Evolutionary conservation across 176 grass and related monocot species (phyloP), one percentile per base, ranked within the genome.

Genomic region (Eremochloa ophiuroides): DNA sequence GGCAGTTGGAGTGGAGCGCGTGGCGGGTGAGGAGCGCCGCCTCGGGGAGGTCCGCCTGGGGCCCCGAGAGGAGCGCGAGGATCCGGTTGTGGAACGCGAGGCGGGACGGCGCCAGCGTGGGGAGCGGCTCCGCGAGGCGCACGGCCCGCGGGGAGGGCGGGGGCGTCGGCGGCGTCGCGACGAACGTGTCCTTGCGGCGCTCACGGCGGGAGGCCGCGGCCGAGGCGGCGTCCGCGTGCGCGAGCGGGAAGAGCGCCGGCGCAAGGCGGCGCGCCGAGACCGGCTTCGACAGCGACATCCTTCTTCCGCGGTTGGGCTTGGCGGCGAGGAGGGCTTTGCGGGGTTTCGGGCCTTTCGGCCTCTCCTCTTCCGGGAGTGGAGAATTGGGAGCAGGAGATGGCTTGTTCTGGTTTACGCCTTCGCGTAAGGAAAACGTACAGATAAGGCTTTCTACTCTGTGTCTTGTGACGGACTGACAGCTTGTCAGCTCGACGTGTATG

Each of bases 1-100:
- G 91, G 87, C 76, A 97, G 85, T 97, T 97, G 82, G 94, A 97
- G 89, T 97, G 93, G 83, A 97, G 90, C 69, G 94, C 88, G 56
- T 97, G 94, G 87, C 94, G 91, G 56, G 88, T 87, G 82, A 97
- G 77, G 55, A 97, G 94, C 51, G 85, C 66, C 34, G 89, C 91
- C 85, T 94, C 91, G 40, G 84, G 53, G 56, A 97, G 94, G 80
- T 97, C 87, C 66, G 78, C 67, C 40, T 40, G 69, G 44, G 10
- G 78, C 11, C 13, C 43, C 84, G 89, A 87, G 28, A 82, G 84
- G 72, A 97, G 91, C 17, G 73, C 84, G 29, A 97, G 91, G 89
- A 97, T 85, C 83, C 88, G 85, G 89, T 94, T 92, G 69, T 97
- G 92, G 64, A 97, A 71, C n/a, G 71, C 82, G 46, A 94, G 85